Percentiles rank a stretch among this genome's conserved stretches.
These are phyloP conservation scores for Cardiospermum halicacabum DNA, from an alignment of 345 rosid genomes.

Conservation along the genomic window DNA sequence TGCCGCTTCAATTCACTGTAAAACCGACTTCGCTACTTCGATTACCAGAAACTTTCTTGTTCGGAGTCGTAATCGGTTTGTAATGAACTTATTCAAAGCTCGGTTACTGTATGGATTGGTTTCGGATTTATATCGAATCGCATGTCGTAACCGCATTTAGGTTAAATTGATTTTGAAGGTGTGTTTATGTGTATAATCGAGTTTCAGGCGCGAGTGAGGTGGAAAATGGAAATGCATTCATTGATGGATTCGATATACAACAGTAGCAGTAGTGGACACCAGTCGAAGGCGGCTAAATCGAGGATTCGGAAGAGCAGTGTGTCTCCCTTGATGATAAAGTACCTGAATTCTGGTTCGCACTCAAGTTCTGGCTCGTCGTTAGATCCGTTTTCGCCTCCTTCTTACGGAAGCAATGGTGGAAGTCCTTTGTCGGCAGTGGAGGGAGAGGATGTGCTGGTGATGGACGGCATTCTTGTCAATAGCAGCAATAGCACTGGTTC, in stretches of 20 bases:
- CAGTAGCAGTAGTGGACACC: slow-evolving; percentile 1
- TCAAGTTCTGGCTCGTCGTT: slow-evolving; percentile 1
- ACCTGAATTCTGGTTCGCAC: slow-evolving; percentile 23
- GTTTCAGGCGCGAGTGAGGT: background rate
- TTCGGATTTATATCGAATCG: background rate
- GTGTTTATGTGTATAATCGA: too few relatives aligned
- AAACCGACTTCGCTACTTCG: background rate
- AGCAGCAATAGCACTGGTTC: slow-evolving; percentile 11
- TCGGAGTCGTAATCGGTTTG: background rate
- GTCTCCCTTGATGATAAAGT: slow-evolving; percentile 20
- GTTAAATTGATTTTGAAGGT: too few relatives aligned
- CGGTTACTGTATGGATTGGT: background rate
- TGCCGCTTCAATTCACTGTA: background rate
- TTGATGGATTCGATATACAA: slow-evolving; percentile 21
- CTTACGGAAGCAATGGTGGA: background rate
- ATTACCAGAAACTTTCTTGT: background rate
- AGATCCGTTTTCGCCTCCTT: background rate
- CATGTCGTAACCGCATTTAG: too few relatives aligned
- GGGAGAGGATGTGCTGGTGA: slow-evolving; percentile 53
- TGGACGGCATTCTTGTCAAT: slow-evolving; percentile 56
- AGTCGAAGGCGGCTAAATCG: slow-evolving; percentile 7
- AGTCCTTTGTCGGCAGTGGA: slow-evolving; percentile 30
- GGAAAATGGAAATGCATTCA: slow-evolving; percentile 7
- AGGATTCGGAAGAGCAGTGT: slow-evolving; percentile 10
- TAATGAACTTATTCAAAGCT: background rate